phyloP scores from a whole-genome alignment of 2,329 filamentous ascomycete species.

The Ophiostoma quercus region DNA sequence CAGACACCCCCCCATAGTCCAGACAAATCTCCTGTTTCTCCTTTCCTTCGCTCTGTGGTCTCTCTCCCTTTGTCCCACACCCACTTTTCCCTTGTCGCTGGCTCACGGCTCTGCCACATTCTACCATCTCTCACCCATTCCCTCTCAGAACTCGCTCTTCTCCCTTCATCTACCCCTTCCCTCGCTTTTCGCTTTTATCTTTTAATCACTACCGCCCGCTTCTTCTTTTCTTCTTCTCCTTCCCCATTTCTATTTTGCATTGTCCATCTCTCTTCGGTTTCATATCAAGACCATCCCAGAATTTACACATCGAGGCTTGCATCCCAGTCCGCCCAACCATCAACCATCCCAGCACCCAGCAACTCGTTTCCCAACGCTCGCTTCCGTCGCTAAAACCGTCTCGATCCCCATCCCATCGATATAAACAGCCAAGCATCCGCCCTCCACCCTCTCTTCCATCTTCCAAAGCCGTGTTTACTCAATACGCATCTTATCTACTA shows the following conservation, averaged over 20 bases:
- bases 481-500: neutral
- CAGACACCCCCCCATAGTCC: slow-evolving; percentile 21
- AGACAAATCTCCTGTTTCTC: slow-evolving; percentile 23
- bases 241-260: slow-evolving; percentile 13
- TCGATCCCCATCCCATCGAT: neutral
- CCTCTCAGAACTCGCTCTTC: neutral
- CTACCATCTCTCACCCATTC: neutral
- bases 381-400: neutral
- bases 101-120: slow-evolving; percentile 2
- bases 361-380: neutral
- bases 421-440: slow-evolving; percentile 3
- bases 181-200: slow-evolving; percentile 10
- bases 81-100: neutral
- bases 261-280: slow-evolving; percentile 12
- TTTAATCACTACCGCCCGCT: neutral
- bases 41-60: neutral
- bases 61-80: slow-evolving; percentile 5
- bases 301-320: slow-evolving; percentile 13
- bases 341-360: neutral
- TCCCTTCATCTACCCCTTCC: neutral
- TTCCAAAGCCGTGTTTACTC: neutral
- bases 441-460: neutral
- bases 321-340: neutral
- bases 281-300: slow-evolving; percentile 4
- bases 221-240: slow-evolving; percentile 1